Conservation (phyloP, 176 grass and related monocot species). For the Elymus sibiricus region DNA sequence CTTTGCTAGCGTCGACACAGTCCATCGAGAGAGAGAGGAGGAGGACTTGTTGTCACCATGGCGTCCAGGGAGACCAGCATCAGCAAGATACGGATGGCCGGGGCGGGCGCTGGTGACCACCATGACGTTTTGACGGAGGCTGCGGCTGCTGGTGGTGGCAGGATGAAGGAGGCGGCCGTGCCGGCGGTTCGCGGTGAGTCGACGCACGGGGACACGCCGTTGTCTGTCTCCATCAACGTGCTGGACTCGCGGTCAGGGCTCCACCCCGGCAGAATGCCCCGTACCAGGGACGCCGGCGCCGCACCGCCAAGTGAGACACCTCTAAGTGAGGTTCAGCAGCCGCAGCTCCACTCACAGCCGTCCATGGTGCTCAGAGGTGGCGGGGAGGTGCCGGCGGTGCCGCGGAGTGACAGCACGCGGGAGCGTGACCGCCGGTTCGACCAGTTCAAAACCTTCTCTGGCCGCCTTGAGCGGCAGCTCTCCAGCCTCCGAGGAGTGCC, state of each 20-base stretch:
- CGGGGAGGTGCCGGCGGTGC: not conserved
- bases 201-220: not conserved
- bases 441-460: not conserved
- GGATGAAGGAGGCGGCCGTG: not conserved
- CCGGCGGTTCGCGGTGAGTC: not conserved
- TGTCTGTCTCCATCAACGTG: not conserved
- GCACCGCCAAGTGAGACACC: too few species aligned
- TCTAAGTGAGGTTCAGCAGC: not conserved
- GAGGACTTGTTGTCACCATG: too few species aligned
- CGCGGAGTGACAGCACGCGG: not conserved
- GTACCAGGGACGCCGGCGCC: not conserved
- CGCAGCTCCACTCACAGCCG: not conserved
- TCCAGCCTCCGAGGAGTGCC: not conserved
- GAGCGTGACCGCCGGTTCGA: not conserved
- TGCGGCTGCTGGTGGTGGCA: not conserved
- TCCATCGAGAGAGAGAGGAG: too few species aligned
- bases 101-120: too few species aligned
- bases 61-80: too few species aligned
- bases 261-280: not conserved
- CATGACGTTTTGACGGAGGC: not conserved
- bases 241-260: not conserved
- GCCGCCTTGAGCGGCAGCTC: not conserved
- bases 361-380: not conserved
- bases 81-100: too few species aligned
- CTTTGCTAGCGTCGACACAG: too few species aligned